Percentiles rank a stretch among this genome's conserved stretches.
Evolutionary conservation across 1,139 yeast species (phyloP).

Genomic region (Suhomyces coccinellae): DNA sequence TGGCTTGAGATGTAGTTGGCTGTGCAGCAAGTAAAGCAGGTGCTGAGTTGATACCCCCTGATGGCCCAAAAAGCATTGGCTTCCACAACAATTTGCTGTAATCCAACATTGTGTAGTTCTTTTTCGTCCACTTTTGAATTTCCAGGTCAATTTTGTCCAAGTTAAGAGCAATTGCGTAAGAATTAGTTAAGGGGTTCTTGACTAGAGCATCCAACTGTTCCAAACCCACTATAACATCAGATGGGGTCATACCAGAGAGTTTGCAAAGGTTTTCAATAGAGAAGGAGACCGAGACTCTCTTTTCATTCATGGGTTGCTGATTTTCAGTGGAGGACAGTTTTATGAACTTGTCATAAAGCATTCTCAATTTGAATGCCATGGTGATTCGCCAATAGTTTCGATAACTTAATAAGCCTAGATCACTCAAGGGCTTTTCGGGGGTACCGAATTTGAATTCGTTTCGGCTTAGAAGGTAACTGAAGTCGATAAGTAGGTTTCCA

Average conservation of each 20-base stretch:
- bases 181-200: slow-evolving; percentile 40
- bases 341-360: slow-evolving; percentile 30
- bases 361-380: slow-evolving; percentile 47
- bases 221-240: slow-evolving; percentile 84
- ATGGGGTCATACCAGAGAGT: slow-evolving; percentile 80
- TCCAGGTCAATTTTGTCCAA: slow-evolving; percentile 42
- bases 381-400: slow-evolving; percentile 82
- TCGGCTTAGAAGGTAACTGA: slow-evolving; percentile 76
- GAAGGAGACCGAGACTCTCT: slow-evolving; percentile 18
- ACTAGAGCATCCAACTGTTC: slow-evolving; percentile 71
- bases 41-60: slow-evolving; percentile 72
- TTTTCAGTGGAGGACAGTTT: not conserved
- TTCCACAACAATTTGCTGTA: slow-evolving; percentile 68
- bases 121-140: slow-evolving; percentile 55
- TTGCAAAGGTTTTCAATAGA: slow-evolving; percentile 64
- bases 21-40: slow-evolving; percentile 38
- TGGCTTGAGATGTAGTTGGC: slow-evolving; percentile 3
- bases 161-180: slow-evolving; percentile 59
- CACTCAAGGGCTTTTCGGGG: slow-evolving; percentile 93
- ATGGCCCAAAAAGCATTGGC: slow-evolving; percentile 79
- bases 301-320: too few species aligned
- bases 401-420: slow-evolving; percentile 81
- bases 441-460: slow-evolving; percentile 82
- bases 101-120: slow-evolving; percentile 53
- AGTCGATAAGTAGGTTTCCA: slow-evolving; percentile 85